Evolutionary conservation across 1,139 yeast genomes (phyloP).

Genomic region (Zygosaccharomyces sapae): DNA sequence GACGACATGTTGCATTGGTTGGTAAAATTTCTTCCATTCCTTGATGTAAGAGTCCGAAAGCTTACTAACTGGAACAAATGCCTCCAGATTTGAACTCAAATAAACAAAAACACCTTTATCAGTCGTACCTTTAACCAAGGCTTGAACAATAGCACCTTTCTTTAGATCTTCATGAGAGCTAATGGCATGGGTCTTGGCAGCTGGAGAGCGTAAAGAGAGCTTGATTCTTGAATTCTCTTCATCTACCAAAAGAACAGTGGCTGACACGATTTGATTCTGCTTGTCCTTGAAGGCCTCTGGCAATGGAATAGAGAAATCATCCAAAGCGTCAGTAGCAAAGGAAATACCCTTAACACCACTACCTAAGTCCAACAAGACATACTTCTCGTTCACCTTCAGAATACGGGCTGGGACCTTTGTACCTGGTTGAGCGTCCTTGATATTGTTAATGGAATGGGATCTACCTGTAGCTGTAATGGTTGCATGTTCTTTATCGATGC

Average conservation of each 20-base stretch:
- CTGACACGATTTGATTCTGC: slow-evolving; percentile 56
- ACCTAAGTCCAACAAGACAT: slow-evolving; percentile 65
- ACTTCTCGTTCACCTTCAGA: slow-evolving; percentile 54
- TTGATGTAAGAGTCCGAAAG: slow-evolving; percentile 75
- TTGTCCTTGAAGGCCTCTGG: slow-evolving; percentile 45
- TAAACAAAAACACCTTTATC: slow-evolving; percentile 78
- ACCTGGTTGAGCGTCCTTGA: slow-evolving; percentile 57
- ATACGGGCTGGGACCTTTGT: slow-evolving; percentile 61
- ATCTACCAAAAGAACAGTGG: slow-evolving; percentile 58
- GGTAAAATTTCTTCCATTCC: slow-evolving; percentile 81
- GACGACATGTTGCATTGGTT: slow-evolving; percentile 62
- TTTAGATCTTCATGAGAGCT: slow-evolving; percentile 50
- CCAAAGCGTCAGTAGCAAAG: slow-evolving; percentile 72
- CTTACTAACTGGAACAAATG: slow-evolving; percentile 77
- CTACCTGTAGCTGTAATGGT: slow-evolving; percentile 51
- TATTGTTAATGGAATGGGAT: slow-evolving; percentile 39
- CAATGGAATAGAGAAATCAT: slow-evolving; percentile 58
- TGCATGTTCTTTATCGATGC: slow-evolving; percentile 52
- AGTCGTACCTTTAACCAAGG: slow-evolving; percentile 70
- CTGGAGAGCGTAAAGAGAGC: slow-evolving; percentile 56
- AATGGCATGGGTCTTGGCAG: slow-evolving; percentile 53
- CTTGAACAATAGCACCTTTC: slow-evolving; percentile 71
- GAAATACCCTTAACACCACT: slow-evolving; percentile 60
- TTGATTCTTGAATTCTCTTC: slow-evolving; percentile 51
- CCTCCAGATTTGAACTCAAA: slow-evolving; percentile 67